Evolutionary conservation across 345 rosid species (phyloP), one percentile per base, ranked within the genome.

Genomic region (Leavenworthia alabamica): DNA sequence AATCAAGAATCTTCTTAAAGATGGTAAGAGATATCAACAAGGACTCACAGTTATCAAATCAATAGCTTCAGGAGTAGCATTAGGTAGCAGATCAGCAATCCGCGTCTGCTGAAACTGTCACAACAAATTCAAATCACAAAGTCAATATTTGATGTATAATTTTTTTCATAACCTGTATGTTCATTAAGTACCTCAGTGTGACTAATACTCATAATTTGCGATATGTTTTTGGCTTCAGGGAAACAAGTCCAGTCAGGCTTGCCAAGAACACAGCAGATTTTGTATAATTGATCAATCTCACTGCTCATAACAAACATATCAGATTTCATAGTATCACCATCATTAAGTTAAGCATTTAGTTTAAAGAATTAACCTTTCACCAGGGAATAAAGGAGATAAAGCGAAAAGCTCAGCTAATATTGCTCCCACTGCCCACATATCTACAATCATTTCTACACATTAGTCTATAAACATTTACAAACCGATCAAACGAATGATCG

Each of bases 361-460:
- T 10, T 0, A 67, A 33, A 39, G 2, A 51, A 62, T 64, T 76
- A 68, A 88, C 98, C 98, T 88, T 78, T 91, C 98, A 24, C 96
- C 98, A 33, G 96, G 98, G 56, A 91, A 91, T 73, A 91, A 82
- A 8, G 98, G 98, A 46, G 90, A 77, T 43, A 67, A 68, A 16
- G 92, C 84, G 80, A 86, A 86, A 72, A 91, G 90, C 83, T 91
- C 98, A 67, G 96, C 95, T 46, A 91, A 50, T 75, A 91, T 79
- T 36, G 98, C 88, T 32, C 98, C 98, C 69, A 91, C 90, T 23
- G 98, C 98, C 98, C 98, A 91, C 98, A 91, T 86, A 37, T 91
- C 98, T 91, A 86, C 44, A 53, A 1, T 51, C 44, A 1, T 31
- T 15, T 61, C 2, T 39, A 53, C 42, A 43, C 10, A 28, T 73